These are phyloP conservation scores for Purpureocillium takamizusanense DNA, from an alignment of 2,329 filamentous ascomycete genomes.

Conservation along the genomic window DNA sequence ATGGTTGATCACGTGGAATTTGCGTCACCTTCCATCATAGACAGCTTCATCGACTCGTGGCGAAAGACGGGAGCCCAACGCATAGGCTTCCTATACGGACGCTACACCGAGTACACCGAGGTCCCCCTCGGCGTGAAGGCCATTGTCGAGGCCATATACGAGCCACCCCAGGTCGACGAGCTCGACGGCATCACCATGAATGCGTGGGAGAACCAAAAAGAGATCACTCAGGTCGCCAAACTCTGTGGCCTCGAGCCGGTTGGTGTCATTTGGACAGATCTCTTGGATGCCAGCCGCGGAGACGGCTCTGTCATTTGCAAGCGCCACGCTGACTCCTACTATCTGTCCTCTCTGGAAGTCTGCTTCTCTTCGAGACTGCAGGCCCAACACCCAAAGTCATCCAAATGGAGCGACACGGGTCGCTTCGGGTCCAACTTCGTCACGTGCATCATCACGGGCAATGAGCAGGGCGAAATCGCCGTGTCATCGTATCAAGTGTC, in stretches of 20 bases:
- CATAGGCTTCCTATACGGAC: constrained; percentile 83
- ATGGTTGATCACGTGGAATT: constrained; percentile 99
- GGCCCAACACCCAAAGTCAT: constrained; percentile 77
- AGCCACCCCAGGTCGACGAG: constrained; percentile 86
- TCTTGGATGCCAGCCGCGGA: constrained; percentile 70
- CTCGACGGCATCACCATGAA: constrained; percentile 77
- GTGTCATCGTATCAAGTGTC: constrained; percentile 92
- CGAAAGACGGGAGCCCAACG: constrained; percentile 75
- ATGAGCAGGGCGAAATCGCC: constrained; percentile 78
- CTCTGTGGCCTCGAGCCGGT: constrained; percentile 81
- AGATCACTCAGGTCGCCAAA: constrained; percentile 70
- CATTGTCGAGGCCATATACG: constrained; percentile 93
- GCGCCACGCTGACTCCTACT: constrained; percentile 91
- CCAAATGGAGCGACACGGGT: constrained; percentile 95
- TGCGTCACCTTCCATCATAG: constrained; percentile 72
- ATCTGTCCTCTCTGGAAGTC: constrained; percentile 84
- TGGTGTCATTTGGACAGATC: constrained; percentile 90
- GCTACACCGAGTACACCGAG: constrained; percentile 82
- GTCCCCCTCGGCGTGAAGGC: constrained; percentile 93
- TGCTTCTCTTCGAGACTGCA: constrained; percentile 83
- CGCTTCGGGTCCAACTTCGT: constrained; percentile 94
- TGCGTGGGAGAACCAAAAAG: constrained; percentile 76
- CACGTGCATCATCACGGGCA: constrained; percentile 90
- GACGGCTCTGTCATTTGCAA: constrained; percentile 90
- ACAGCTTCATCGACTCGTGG: constrained; percentile 90